Conservation (phyloP, 1,139 yeast genomes). For the Magnusiomyces paraingens region DNA sequence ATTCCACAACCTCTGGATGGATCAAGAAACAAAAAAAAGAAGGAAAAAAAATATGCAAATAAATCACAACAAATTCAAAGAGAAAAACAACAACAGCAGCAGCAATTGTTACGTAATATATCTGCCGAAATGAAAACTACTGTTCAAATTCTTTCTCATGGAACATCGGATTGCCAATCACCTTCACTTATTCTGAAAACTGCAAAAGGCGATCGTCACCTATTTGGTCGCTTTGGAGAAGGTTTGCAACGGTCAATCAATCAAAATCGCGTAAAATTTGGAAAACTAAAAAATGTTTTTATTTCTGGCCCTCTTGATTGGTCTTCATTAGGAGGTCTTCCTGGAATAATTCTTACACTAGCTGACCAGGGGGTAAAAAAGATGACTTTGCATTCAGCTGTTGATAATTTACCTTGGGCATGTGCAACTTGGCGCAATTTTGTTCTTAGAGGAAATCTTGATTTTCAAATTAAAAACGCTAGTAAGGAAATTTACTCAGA, state of each 20-base stretch:
- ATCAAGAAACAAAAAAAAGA: neutral
- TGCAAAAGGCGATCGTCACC: conserved; percentile 48
- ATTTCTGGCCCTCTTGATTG: conserved; percentile 70
- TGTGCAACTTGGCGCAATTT: conserved; percentile 80
- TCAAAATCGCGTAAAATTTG: conserved; percentile 31
- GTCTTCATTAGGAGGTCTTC: conserved; percentile 78
- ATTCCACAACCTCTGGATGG: neutral
- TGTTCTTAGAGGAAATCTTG: conserved; percentile 75
- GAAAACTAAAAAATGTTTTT: conserved; percentile 56
- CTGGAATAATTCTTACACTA: conserved; percentile 80
- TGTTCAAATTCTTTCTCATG: conserved; percentile 42
- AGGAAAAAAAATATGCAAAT: neutral
- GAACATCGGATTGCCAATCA: conserved; percentile 52
- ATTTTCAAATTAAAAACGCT: conserved; percentile 18
- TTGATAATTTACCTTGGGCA: conserved; percentile 42
- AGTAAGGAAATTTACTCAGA: neutral
- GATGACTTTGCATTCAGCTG: conserved; percentile 43
- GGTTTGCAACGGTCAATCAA: conserved; percentile 72
- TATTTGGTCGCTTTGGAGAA: conserved; percentile 78
- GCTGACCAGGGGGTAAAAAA: conserved; percentile 68
- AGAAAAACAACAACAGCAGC: neutral
- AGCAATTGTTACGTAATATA: neutral
- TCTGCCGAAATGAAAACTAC: conserved; percentile 17
- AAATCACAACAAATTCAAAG: neutral
- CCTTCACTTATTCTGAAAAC: conserved; percentile 54